Conservation (phyloP, 75 land plant genomes). For the Selaginella moellendorffii region DNA sequence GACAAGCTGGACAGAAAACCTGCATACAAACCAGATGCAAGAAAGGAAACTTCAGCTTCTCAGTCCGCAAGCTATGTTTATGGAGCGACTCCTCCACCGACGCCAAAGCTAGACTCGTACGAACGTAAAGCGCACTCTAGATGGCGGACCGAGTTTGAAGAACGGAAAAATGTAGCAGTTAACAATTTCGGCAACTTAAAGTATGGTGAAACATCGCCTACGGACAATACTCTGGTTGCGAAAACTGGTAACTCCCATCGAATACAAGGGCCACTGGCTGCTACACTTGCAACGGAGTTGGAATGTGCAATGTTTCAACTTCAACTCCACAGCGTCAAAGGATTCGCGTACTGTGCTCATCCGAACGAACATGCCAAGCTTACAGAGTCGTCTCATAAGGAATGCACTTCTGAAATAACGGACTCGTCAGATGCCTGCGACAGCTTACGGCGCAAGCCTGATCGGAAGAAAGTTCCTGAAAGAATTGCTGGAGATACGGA, state of each 20-base stretch:
- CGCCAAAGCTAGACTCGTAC: constrained; percentile 24
- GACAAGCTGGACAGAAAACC: constrained; percentile 13
- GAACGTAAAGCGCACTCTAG: background rate
- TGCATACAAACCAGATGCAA: constrained; percentile 59
- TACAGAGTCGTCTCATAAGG: background rate
- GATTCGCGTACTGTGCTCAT: background rate
- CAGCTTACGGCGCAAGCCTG: background rate
- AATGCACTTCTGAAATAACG: background rate
- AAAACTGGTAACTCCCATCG: no score
- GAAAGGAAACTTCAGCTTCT: constrained; percentile 7
- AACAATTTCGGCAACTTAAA: background rate
- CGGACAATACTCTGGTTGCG: no score
- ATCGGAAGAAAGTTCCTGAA: constrained; percentile 26
- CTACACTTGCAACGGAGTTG: constrained; percentile 59
- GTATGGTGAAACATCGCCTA: background rate
- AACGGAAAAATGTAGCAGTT: background rate
- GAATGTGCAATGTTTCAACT: constrained; percentile 75
- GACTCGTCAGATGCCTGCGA: background rate
- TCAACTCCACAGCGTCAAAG: background rate
- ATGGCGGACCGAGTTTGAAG: background rate
- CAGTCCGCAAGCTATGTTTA: constrained; percentile 33
- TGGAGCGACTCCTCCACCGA: constrained; percentile 65
- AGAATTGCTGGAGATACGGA: constrained; percentile 90
- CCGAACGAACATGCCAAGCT: background rate
- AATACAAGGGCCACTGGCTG: constrained; percentile 12